Conservation (phyloP, 352 stramenopile species). For the Globisporangium sylvaticum region DNA sequence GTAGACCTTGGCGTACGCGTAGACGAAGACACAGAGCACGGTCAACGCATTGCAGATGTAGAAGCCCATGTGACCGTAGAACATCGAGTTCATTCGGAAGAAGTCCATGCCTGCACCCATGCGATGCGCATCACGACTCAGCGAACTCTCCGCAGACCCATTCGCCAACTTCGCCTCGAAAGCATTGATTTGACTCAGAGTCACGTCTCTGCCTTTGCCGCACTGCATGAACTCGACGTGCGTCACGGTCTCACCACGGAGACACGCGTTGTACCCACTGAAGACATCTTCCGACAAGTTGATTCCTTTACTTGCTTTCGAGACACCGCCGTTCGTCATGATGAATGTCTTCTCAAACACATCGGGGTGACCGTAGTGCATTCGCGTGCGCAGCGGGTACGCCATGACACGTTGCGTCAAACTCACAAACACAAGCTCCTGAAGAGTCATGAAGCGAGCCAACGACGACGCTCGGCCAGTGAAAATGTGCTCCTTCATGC, state of each 20-base stretch:
- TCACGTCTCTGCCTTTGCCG: constrained; percentile 85
- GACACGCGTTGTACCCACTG: constrained; percentile 76
- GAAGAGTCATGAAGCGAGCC: constrained; percentile 85
- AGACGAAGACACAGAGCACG: constrained; percentile 79
- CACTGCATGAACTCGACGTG: constrained; percentile 89
- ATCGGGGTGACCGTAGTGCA: constrained; percentile 88
- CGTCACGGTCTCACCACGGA: constrained; percentile 74
- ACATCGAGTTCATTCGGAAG: constrained; percentile 88
- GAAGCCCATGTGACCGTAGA: constrained; percentile 87
- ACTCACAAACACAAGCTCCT: constrained; percentile 87
- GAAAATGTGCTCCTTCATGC: constrained; percentile 90
- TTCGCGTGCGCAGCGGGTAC: constrained; percentile 65
- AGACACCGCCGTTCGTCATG: constrained; percentile 82
- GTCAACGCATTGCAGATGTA: constrained; percentile 85
- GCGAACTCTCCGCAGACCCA: constrained; percentile 71
- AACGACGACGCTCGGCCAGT: constrained; percentile 80
- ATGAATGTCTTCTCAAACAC: constrained; percentile 87
- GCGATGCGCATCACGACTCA: constrained; percentile 76
- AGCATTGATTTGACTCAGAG: constrained; percentile 81
- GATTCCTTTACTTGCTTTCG: constrained; percentile 86
- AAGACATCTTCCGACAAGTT: constrained; percentile 90
- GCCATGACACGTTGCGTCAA: constrained; percentile 81
- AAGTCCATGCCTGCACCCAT: constrained; percentile 87
- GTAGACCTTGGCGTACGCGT: constrained; percentile 84
- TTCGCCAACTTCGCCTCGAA: constrained; percentile 88